Base-by-base conservation (phyloP, 495 filamentous ascomycete genomes). In the Podospora appendiculata region DNA sequence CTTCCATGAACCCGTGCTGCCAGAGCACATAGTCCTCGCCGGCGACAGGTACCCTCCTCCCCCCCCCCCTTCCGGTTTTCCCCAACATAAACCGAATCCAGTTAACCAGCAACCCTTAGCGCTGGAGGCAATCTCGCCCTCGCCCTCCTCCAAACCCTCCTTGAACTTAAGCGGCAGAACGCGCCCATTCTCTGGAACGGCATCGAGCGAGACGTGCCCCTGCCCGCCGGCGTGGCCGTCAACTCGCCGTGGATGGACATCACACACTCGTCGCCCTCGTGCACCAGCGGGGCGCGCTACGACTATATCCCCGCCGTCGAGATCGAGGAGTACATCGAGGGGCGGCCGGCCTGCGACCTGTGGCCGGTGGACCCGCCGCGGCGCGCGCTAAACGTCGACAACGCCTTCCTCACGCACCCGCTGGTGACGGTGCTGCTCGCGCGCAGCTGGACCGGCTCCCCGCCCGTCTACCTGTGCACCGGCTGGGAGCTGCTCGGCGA, bases 401-500 rank as follows among this genome's bases (percentile, higher is more conserved):
- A 86, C 50, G 69, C 59, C 33, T 66, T 86, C 10, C 63, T 88
- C 6, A 58, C 70, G 9, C 90, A 97, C 62, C 90, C 90, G 1
- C 76, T 97, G 11, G 87, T 84, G 8, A 85, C 83, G 1, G 82
- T 86, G 0, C 64, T 94, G 5, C 69, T 82, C 10, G 81, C 79
- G 65, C 69, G n/a, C n/a, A 70, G 67, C 48, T 97, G 92, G 92
- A 65, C 67, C 19, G 80, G 79, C 5, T 58, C 77, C 0, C 86
- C 86, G 8, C 92, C 92, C 0, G 56, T 93, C 1, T 92, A 78
- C 55, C 72, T 95, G 32, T 76, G 72, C 18, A 78, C 80, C n/a
- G 92, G 92, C 0, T 80, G 91, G 67, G 92, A 97, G 70, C 76
- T 80, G 52, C 75, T 96, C 25, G 67, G 81, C 1, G 90, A 96